A percentile compares a stretch with the other conserved stretches of the same genome.
Conservation (phyloP, 352 stramenopile species). For the Phytopythium delawarense region DNA sequence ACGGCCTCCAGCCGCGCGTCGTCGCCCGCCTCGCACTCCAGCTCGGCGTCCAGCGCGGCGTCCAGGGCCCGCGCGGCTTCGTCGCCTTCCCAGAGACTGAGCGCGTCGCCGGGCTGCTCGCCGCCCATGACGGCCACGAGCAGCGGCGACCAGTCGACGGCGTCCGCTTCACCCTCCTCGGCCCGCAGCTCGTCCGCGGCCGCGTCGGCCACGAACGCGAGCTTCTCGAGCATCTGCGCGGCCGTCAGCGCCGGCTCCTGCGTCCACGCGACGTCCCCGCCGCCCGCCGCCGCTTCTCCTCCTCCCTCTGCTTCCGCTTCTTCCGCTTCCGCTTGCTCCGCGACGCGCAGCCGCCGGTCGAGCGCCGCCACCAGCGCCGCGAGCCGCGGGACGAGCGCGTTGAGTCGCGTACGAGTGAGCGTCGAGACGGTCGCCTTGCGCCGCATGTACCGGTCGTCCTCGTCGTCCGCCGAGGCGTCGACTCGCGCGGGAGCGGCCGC, state of each 20-base stretch:
- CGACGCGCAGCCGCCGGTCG: neutral
- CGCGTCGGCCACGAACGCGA: conserved; percentile 6
- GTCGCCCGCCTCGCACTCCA: neutral
- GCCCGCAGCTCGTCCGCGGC: neutral
- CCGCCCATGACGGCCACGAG: conserved; percentile 1
- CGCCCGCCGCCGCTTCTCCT: neutral
- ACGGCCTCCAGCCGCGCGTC: neutral
- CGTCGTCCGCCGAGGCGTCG: neutral
- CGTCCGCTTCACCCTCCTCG: neutral
- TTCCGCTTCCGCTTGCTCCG: neutral
- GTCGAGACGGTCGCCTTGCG: conserved; percentile 7
- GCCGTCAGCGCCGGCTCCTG: conserved; percentile 3
- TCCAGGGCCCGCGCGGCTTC: conserved; percentile 1
- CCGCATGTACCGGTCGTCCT: conserved; percentile 6
- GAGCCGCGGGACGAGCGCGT: neutral
- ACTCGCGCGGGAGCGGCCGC: too few species aligned
- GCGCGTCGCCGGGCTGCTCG: neutral
- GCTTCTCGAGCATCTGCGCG: conserved; percentile 8
- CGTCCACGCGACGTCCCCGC: conserved; percentile 1
- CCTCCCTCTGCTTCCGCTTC: neutral
- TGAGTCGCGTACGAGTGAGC: neutral
- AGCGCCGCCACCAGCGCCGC: neutral
- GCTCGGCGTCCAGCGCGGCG: conserved; percentile 1
- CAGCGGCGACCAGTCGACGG: conserved; percentile 2
- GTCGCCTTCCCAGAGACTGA: neutral